phyloP scores from a whole-genome alignment of 768 basidiomycete genomes.

The Sarcomyxa edulis region DNA sequence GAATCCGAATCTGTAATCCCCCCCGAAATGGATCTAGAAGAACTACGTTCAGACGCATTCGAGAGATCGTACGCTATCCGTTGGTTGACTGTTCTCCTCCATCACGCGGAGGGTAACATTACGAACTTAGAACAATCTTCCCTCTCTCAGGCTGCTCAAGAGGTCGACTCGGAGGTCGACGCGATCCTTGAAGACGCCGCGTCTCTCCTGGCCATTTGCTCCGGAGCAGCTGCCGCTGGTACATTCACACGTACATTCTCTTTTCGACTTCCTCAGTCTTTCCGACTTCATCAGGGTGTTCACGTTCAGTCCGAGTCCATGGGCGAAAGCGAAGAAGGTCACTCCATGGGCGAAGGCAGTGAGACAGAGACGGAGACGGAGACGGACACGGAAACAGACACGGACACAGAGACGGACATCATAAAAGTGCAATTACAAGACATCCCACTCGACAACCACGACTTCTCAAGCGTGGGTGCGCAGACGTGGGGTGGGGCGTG shows the following conservation, averaged over 20 bases:
- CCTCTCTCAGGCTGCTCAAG: background rate
- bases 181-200: conserved; percentile 48
- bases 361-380: too few species aligned
- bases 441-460: conserved; percentile 62
- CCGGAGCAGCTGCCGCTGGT: conserved; percentile 62
- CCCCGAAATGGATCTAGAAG: conserved; percentile 13
- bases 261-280: too few species aligned
- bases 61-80: conserved; percentile 65
- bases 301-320: too few species aligned
- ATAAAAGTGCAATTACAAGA: conserved; percentile 53
- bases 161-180: conserved; percentile 10
- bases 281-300: too few species aligned
- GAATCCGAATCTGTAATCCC: too few species aligned
- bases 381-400: conserved; percentile 2
- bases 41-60: conserved; percentile 52
- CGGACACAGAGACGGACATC: conserved; percentile 7
- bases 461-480: conserved; percentile 70
- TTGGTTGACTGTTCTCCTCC: conserved; percentile 70
- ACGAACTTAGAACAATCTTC: background rate
- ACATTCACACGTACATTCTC: conserved; percentile 45
- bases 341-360: too few species aligned
- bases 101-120: conserved; percentile 27
- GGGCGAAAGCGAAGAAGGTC: too few species aligned
- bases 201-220: conserved; percentile 56
- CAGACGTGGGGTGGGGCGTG: conserved; percentile 90